These are phyloP conservation scores for Aureobasidium leucospermi DNA, from an alignment of 2,329 filamentous ascomycete genomes.

Conservation along the genomic window DNA sequence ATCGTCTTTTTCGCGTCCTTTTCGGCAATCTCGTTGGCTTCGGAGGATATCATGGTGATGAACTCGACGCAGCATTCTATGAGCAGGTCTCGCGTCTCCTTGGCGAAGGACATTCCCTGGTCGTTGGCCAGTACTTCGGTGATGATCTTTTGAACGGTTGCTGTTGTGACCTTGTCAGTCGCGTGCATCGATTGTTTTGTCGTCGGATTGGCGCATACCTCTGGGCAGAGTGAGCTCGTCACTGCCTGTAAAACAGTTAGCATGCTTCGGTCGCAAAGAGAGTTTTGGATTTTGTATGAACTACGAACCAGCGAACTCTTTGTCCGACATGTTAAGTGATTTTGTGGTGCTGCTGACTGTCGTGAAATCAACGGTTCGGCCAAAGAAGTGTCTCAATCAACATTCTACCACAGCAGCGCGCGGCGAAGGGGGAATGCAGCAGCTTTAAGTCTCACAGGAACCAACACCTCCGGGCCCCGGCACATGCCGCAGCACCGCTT, in stretches of 20 bases:
- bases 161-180: conserved; percentile 29
- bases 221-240: conserved; percentile 56
- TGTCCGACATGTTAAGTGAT: conserved; percentile 43
- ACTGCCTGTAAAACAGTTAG: conserved; percentile 34
- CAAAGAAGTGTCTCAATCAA: conserved; percentile 7
- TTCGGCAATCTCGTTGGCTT: conserved; percentile 97
- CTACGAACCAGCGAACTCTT: conserved; percentile 45
- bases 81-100: conserved; percentile 87
- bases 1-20: conserved; percentile 99
- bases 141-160: conserved; percentile 76
- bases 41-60: conserved; percentile 95
- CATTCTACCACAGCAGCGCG: not conserved
- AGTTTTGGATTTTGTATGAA: not conserved
- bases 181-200: not conserved
- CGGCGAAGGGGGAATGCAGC: conserved; percentile 8
- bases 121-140: conserved; percentile 80
- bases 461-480: not conserved
- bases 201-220: conserved; percentile 29
- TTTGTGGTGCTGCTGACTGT: not conserved
- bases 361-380: conserved; percentile 8
- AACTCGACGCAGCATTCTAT: conserved; percentile 99
- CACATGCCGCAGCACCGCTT: not conserved
- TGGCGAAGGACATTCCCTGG: conserved; percentile 77
- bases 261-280: conserved; percentile 10
- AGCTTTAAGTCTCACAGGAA: conserved; percentile 11